These are phyloP conservation scores for Lathyrus tuberosus DNA, from an alignment of 306 rosid species.

Conservation along the genomic window DNA sequence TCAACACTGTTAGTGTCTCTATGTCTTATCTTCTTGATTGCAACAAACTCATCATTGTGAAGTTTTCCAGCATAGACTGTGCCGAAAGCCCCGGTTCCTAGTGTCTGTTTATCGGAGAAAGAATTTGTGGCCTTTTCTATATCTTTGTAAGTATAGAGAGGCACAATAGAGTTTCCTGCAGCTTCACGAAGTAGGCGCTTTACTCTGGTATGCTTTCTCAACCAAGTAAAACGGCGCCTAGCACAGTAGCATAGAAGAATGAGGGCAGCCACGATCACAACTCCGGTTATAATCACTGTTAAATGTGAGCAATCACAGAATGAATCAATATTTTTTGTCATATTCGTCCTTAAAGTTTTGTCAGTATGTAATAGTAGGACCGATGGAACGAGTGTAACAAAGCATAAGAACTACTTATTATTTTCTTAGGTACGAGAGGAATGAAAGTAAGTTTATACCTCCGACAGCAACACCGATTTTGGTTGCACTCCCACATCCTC, in stretches of 20 bases:
- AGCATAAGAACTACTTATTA: not conserved
- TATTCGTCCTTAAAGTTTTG: not conserved
- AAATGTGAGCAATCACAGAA: constrained; percentile 28
- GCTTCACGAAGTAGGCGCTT: constrained; percentile 77
- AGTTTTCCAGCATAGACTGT: constrained; percentile 89
- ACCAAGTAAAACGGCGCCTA: constrained; percentile 69
- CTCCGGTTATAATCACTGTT: constrained; percentile 61
- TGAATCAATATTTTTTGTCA: not conserved
- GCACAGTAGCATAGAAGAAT: constrained; percentile 52
- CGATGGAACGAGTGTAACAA: not conserved
- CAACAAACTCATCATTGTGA: constrained; percentile 77
- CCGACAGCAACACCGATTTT: constrained; percentile 55
- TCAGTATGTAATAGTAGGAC: not conserved
- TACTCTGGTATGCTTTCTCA: constrained; percentile 63
- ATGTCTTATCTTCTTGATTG: constrained; percentile 77
- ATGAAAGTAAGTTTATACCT: constrained; percentile 54
- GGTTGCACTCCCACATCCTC: constrained; percentile 53
- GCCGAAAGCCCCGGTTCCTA: constrained; percentile 96
- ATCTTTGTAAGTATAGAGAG: constrained; percentile 76
- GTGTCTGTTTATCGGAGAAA: constrained; percentile 74
- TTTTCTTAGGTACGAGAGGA: not conserved
- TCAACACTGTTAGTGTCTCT: constrained; percentile 83
- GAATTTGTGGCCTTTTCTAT: constrained; percentile 75
- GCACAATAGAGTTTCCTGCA: constrained; percentile 78
- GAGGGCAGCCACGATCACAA: constrained; percentile 57